These are phyloP conservation scores for Lepraria neglecta DNA, from an alignment of 495 filamentous ascomycete species.

Conservation along the genomic window DNA sequence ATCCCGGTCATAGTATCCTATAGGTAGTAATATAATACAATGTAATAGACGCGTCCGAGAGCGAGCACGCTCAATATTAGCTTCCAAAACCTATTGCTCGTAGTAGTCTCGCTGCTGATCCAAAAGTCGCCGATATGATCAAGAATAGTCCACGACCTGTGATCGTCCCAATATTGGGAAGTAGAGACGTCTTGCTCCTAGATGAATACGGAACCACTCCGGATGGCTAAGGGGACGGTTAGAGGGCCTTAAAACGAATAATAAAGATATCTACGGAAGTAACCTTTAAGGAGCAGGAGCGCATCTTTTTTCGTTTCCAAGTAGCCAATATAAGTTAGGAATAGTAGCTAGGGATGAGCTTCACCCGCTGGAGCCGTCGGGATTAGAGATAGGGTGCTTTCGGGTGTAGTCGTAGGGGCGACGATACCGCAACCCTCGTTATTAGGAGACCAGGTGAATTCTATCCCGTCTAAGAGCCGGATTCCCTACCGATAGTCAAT, in stretches of 20 bases:
- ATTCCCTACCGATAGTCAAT: background rate
- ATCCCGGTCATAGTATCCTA: background rate
- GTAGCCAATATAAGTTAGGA: background rate
- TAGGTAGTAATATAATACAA: background rate
- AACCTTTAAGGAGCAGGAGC: conserved; percentile 2
- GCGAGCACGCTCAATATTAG: background rate
- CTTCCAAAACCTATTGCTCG: background rate
- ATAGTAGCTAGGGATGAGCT: background rate
- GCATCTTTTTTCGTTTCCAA: conserved; percentile 3
- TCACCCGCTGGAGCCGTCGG: background rate
- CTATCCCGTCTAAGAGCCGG: background rate
- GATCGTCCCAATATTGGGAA: background rate
- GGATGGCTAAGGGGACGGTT: background rate
- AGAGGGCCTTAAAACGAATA: background rate
- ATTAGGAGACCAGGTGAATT: background rate
- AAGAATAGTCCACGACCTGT: background rate
- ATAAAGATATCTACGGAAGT: background rate
- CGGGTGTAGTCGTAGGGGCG: no score
- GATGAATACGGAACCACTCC: conserved; percentile 5
- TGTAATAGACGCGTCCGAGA: background rate
- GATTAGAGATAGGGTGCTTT: background rate
- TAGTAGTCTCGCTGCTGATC: background rate
- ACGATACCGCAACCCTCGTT: background rate
- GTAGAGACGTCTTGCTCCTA: conserved; percentile 1
- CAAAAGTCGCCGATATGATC: background rate